These are phyloP conservation scores for Jacaranda copaia DNA, from an alignment of 257 asterid genomes.

Conservation along the genomic window DNA sequence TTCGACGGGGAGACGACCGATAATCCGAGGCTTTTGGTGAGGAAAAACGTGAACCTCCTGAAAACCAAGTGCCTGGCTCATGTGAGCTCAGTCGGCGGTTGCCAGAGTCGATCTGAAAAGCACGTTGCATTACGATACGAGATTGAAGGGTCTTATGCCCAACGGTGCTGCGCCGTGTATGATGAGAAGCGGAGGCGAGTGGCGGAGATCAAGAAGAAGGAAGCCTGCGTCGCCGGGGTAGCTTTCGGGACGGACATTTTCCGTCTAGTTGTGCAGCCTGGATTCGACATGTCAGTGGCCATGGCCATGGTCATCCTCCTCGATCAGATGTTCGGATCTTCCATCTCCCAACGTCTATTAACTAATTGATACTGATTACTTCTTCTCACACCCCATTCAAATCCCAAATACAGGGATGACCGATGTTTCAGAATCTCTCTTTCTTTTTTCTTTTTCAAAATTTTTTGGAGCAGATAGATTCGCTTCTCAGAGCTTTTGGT, in stretches of 20 bases:
- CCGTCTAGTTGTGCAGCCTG: constrained; percentile 58
- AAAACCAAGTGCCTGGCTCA: constrained; percentile 49
- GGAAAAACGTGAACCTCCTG: constrained; percentile 52
- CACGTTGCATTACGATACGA: constrained; percentile 29
- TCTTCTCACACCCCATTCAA: neutral
- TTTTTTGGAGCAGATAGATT: neutral
- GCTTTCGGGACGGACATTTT: constrained; percentile 68
- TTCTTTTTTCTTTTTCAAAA: neutral
- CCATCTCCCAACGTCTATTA: constrained; percentile 19
- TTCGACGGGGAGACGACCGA: constrained; percentile 58
- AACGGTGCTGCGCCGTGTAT: constrained; percentile 60
- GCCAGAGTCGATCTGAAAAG: neutral
- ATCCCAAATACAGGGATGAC: neutral
- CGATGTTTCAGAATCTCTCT: neutral
- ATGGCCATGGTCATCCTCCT: constrained; percentile 77
- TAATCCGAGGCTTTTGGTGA: constrained; percentile 53
- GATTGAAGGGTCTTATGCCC: constrained; percentile 65
- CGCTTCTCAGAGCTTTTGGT: neutral
- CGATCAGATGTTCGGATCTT: constrained; percentile 71
- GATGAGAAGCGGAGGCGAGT: constrained; percentile 58
- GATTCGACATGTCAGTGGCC: constrained; percentile 53
- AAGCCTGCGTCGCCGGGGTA: constrained; percentile 59
- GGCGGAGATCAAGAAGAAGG: constrained; percentile 77
- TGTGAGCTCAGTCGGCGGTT: constrained; percentile 34
- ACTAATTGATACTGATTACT: neutral